Percentiles rank a stretch among this genome's conserved stretches.
Conservation (phyloP, 2,329 filamentous ascomycete species). For the Nemania bipapillata region DNA sequence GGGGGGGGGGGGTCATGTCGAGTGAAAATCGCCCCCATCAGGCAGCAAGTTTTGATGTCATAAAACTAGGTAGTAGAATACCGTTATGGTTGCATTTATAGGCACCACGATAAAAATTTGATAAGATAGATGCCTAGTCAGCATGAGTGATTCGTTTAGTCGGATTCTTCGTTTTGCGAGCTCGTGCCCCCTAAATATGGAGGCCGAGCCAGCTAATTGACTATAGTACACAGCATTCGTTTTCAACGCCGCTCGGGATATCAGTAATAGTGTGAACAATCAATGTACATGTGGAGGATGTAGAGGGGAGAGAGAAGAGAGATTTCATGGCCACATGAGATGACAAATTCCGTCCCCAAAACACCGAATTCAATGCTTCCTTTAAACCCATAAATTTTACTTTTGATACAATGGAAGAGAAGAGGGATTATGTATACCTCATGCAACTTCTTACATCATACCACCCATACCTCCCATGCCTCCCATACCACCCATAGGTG, state of each 20-base stretch:
- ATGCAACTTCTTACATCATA: slow-evolving; percentile 40
- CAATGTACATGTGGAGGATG: slow-evolving; percentile 42
- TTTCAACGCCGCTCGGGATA: slow-evolving; percentile 51
- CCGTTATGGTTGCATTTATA: background rate
- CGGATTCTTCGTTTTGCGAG: slow-evolving; percentile 20
- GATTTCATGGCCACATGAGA: slow-evolving; percentile 55
- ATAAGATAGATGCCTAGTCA: background rate
- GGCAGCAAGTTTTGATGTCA: slow-evolving; percentile 9
- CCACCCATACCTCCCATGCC: slow-evolving; percentile 64
- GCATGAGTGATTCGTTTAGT: slow-evolving; percentile 14
- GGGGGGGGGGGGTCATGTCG: no score
- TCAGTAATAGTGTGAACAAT: slow-evolving; percentile 48
- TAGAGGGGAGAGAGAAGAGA: slow-evolving; percentile 48
- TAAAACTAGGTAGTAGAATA: background rate
- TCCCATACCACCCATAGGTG: slow-evolving; percentile 68
- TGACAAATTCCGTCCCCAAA: slow-evolving; percentile 49
- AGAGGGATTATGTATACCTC: slow-evolving; percentile 31
- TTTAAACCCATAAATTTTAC: slow-evolving; percentile 49
- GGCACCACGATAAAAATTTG: background rate
- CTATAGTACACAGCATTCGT: slow-evolving; percentile 49
- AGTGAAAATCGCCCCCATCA: background rate
- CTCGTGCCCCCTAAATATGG: slow-evolving; percentile 14
- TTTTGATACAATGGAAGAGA: slow-evolving; percentile 52
- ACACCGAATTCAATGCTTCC: slow-evolving; percentile 62
- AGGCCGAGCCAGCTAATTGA: slow-evolving; percentile 25